Conservation (phyloP, 2,329 filamentous ascomycete species). For the Emydomyces testavorans region DNA sequence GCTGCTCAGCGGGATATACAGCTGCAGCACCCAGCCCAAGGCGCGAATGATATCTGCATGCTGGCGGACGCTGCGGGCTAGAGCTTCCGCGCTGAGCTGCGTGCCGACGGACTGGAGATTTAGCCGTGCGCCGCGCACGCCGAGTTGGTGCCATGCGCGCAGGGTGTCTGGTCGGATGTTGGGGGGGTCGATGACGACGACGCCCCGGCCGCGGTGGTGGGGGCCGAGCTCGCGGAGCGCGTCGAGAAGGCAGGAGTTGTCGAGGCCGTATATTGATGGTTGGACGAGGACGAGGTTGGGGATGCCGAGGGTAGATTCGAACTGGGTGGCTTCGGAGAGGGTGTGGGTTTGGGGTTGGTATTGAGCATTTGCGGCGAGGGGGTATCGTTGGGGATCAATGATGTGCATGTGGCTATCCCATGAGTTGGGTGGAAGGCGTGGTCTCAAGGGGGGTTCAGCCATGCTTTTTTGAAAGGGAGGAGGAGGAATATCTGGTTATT, state of each 20-base stretch:
- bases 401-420: constrained; percentile 58
- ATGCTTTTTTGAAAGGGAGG: neutral
- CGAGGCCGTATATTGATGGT: constrained; percentile 50
- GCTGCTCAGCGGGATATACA: constrained; percentile 46
- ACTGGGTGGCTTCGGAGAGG: constrained; percentile 41
- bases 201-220: constrained; percentile 39
- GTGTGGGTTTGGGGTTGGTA: constrained; percentile 43
- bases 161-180: constrained; percentile 32
- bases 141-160: constrained; percentile 44
- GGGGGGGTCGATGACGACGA: constrained; percentile 46
- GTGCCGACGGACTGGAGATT: constrained; percentile 47
- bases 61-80: constrained; percentile 34
- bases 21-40: constrained; percentile 47
- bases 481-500: neutral
- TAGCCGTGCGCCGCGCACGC: constrained; percentile 48
- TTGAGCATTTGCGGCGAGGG: constrained; percentile 38
- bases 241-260: constrained; percentile 49
- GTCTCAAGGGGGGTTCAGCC: neutral
- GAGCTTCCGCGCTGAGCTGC: constrained; percentile 30
- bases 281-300: constrained; percentile 49
- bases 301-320: constrained; percentile 43
- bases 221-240: constrained; percentile 42
- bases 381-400: constrained; percentile 43
- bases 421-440: constrained; percentile 27
- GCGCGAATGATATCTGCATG: constrained; percentile 43